Evolutionary conservation across 306 rosid species (phyloP), one percentile per base, ranked within the genome.

Genomic region (Trifolium fragiferum): DNA sequence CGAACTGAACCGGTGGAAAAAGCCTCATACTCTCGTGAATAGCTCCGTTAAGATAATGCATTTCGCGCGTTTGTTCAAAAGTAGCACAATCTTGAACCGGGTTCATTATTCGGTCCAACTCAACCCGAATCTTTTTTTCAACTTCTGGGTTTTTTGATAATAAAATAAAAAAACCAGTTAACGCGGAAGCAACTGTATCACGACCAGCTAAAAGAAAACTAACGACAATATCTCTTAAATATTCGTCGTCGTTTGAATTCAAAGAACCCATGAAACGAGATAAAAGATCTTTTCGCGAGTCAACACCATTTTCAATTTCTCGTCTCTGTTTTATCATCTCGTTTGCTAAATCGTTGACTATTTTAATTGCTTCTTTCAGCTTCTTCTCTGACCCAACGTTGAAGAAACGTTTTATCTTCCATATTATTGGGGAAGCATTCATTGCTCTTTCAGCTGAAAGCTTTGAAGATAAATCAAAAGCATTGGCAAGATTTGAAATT

Each of bases 151-250:
- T 81, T 2, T 73, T 81, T 0, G 99, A 87, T 2, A 94, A 35
- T 44, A 92, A 15, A 15, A 38, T 66, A 50, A 91, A 94, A 14
- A 94, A 76, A 1, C 97, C 84, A 7, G 97, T 92, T 75, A 94
- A 66, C 8, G 79, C 89, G 1, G 97, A 61, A 0, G 97, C 85
- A 6, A 94, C 81, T 0, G 99, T 94, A 81, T 94, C 99, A 2
- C 99, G 87, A 1, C 99, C 99, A 0, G 99, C 99, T 63, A 94
- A 70, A 0, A 91, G 80, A 65, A 94, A 92, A 84, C 92, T 91
- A 0, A 94, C 85, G 0, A 91, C 89, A 0, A 94, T 92, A 78
- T 94, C 99, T n/a, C 96, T 64, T 0, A 94, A 76, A 19, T 87
- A 90, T 5, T 25, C 1, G 30, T 94, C 92, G 61, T 94, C 96